Conservation (phyloP, 2,329 filamentous ascomycete genomes). For the Fusarium aywerte region DNA sequence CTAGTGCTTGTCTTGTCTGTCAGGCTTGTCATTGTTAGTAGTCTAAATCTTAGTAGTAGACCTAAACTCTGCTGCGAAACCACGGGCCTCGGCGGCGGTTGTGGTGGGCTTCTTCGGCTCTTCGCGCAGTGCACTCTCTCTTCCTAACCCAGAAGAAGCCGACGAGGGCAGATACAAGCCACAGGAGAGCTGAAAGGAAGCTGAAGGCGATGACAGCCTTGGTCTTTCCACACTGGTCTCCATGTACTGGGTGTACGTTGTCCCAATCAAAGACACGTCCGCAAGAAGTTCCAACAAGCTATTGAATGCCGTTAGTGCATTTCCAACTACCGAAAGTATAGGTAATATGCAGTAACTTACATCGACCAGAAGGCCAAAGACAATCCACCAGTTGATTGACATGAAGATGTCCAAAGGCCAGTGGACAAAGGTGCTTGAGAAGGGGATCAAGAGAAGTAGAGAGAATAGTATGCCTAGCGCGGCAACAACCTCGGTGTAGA, state of each 20-base stretch:
- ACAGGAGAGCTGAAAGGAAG: slow-evolving; percentile 76
- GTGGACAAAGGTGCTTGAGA: slow-evolving; percentile 72
- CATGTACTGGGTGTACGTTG: slow-evolving; percentile 58
- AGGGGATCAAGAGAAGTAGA: slow-evolving; percentile 78
- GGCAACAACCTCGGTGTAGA: slow-evolving; percentile 79
- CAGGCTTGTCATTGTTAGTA: background rate
- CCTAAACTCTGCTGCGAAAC: slow-evolving; percentile 58
- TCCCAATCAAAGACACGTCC: slow-evolving; percentile 70
- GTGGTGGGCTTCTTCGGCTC: slow-evolving; percentile 46
- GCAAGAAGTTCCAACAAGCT: slow-evolving; percentile 61
- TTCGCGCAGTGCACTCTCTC: slow-evolving; percentile 50
- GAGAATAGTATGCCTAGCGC: slow-evolving; percentile 74
- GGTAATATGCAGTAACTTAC: slow-evolving; percentile 53
- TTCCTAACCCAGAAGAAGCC: slow-evolving; percentile 65
- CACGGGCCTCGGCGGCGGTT: slow-evolving; percentile 51
- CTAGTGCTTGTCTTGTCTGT: background rate
- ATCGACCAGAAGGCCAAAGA: slow-evolving; percentile 73
- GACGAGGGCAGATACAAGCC: slow-evolving; percentile 72
- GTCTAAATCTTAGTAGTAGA: background rate
- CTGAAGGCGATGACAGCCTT: slow-evolving; percentile 77
- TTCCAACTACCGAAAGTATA: background rate
- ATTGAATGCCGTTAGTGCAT: slow-evolving; percentile 19
- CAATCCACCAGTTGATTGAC: slow-evolving; percentile 75
- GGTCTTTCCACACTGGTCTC: slow-evolving; percentile 71
- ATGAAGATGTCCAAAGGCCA: slow-evolving; percentile 78